phyloP scores from a whole-genome alignment of 2,329 filamentous ascomycete species.

The Taxawa tesnikishii region DNA sequence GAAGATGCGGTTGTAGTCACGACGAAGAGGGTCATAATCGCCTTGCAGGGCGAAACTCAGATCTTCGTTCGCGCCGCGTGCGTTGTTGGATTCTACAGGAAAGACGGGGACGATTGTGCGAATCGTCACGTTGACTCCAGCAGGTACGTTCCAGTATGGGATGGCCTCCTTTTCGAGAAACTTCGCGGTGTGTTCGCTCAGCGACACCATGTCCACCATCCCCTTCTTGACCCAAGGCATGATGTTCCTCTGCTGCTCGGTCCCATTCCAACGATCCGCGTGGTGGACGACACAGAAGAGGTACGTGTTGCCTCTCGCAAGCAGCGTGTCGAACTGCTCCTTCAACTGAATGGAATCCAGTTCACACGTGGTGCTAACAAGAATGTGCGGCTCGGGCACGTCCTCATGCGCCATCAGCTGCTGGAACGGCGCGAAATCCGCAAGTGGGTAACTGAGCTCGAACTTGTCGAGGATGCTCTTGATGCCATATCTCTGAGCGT shows the following conservation, averaged over 20 bases:
- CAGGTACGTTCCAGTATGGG: slow-evolving; percentile 2
- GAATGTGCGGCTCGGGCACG: slow-evolving; percentile 12
- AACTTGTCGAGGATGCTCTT: slow-evolving; percentile 15
- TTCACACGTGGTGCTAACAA: slow-evolving; percentile 17
- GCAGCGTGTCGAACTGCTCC: slow-evolving; percentile 10
- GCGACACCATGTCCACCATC: slow-evolving; percentile 13
- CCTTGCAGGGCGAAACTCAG: slow-evolving; percentile 17
- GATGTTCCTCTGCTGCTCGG: slow-evolving; percentile 10
- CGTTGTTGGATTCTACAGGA: slow-evolving; percentile 11
- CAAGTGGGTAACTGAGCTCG: slow-evolving; percentile 8
- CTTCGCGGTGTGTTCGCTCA: slow-evolving; percentile 15
- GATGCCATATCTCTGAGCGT: slow-evolving; percentile 14
- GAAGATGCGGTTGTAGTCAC: slow-evolving; percentile 17
- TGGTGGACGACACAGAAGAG: slow-evolving; percentile 16
- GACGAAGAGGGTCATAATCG: slow-evolving; percentile 14
- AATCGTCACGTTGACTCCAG: slow-evolving; percentile 12
- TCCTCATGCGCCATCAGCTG: slow-evolving; percentile 7
- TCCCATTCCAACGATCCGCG: slow-evolving; percentile 13
- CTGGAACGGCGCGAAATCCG: not conserved
- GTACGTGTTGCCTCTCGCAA: slow-evolving; percentile 13
- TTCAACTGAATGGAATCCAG: slow-evolving; percentile 10
- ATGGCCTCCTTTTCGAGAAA: slow-evolving; percentile 9
- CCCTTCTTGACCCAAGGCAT: slow-evolving; percentile 12
- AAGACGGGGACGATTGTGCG: slow-evolving; percentile 16
- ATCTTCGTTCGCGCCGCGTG: not conserved